These are phyloP conservation scores for Talaromyces thailandensis DNA, from an alignment of 495 filamentous ascomycete genomes.

Conservation along the genomic window DNA sequence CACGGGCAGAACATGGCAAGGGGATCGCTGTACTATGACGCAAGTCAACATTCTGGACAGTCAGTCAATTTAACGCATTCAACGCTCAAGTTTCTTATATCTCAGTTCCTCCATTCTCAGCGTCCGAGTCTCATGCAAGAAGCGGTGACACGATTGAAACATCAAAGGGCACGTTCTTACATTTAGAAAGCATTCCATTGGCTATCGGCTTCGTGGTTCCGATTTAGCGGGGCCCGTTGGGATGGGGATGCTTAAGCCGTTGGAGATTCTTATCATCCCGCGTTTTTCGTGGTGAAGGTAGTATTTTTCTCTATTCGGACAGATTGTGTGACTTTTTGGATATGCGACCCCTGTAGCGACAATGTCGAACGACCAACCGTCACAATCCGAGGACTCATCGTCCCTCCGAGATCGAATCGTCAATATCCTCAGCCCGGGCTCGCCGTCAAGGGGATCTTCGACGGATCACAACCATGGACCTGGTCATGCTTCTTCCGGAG, in stretches of 20 bases:
- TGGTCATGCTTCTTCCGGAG: slow-evolving; percentile 2
- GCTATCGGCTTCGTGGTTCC: neutral
- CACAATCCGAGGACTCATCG: slow-evolving; percentile 10
- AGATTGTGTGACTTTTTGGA: no score
- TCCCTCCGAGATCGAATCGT: slow-evolving; percentile 29
- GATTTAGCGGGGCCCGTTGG: neutral
- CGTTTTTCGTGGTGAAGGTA: neutral
- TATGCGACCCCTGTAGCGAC: neutral
- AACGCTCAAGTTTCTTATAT: neutral
- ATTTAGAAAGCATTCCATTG: neutral
- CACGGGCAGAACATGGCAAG: neutral
- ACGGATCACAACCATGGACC: slow-evolving; percentile 5
- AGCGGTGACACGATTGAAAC: neutral
- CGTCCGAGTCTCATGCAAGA: neutral
- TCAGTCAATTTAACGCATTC: neutral
- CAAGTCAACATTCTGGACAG: neutral
- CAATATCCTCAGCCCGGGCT: slow-evolving; percentile 21
- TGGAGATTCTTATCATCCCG: neutral
- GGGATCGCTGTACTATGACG: neutral
- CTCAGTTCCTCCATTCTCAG: neutral
- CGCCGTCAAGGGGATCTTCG: slow-evolving; percentile 1
- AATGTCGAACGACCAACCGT: slow-evolving; percentile 1
- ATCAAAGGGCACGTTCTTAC: slow-evolving; percentile 1
- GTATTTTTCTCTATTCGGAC: neutral
- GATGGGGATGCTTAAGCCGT: neutral